phyloP scores from a whole-genome alignment of 306 rosid species.

The Cicer bijugum region DNA sequence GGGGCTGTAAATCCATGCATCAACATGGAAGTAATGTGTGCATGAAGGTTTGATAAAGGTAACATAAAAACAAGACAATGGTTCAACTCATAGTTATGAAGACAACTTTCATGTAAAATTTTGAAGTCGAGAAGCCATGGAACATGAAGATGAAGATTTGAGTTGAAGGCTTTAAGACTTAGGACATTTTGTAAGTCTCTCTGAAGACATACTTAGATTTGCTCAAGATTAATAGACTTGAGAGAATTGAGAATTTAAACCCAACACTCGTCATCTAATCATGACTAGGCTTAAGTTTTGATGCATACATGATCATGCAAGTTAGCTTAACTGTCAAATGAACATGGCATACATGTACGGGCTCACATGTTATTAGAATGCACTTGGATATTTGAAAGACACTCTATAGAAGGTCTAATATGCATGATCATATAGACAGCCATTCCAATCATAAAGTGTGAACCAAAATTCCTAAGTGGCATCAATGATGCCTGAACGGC shows the following conservation, averaged over 20 bases:
- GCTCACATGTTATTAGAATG: not conserved
- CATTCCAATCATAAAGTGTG: not conserved
- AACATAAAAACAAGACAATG: not conserved
- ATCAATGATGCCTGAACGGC: not conserved
- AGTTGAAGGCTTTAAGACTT: not conserved
- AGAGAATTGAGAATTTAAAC: not conserved
- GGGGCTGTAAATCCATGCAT: not conserved
- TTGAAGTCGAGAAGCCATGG: not conserved
- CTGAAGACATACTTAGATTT: not conserved
- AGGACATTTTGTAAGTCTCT: not conserved
- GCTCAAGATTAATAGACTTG: not conserved
- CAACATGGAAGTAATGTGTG: not conserved
- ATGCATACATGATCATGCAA: constrained; percentile 18
- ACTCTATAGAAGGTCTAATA: not conserved
- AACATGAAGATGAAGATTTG: not conserved
- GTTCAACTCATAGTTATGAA: constrained; percentile 1
- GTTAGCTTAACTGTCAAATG: not conserved
- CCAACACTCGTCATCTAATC: not conserved
- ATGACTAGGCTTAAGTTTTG: not conserved
- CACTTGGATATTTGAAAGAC: not conserved
- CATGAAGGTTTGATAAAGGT: not conserved
- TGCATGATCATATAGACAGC: not conserved
- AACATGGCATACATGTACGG: not conserved
- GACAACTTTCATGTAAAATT: not conserved
- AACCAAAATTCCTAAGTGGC: not conserved